phyloP scores from a whole-genome alignment of 2,329 filamentous ascomycete genomes.

The Akanthomyces lecanii region DNA sequence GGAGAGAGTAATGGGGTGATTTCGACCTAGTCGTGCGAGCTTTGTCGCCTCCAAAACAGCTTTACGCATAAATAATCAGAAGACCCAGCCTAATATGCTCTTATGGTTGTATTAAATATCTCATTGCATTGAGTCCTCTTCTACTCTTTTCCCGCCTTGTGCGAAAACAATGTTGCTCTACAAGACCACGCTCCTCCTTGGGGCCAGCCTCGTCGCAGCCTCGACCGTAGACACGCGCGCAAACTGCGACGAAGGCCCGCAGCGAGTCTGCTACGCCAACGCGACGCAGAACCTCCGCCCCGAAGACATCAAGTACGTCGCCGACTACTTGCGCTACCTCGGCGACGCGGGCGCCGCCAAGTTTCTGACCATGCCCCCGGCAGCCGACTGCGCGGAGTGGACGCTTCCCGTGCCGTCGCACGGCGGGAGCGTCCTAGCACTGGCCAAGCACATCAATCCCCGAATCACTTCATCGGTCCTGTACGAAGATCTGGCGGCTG shows the following conservation, averaged over 20 bases:
- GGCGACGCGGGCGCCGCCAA: constrained; percentile 13
- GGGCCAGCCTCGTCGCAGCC: background rate
- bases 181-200: background rate
- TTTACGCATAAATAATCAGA: too few species aligned
- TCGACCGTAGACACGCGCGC: background rate
- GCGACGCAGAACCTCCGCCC: background rate
- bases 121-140: too few species aligned
- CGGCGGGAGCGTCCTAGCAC: constrained; percentile 20
- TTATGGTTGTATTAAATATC: too few species aligned
- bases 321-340: constrained; percentile 19
- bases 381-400: constrained; percentile 25
- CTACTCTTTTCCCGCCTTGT: too few species aligned
- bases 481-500: constrained; percentile 24
- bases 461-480: constrained; percentile 23
- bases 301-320: constrained; percentile 22
- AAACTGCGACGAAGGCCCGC: background rate
- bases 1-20: too few species aligned
- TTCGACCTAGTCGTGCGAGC: too few species aligned
- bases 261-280: background rate
- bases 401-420: constrained; percentile 13
- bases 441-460: constrained; percentile 25
- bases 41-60: too few species aligned
- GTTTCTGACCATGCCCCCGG: constrained; percentile 21
- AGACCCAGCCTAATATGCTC: too few species aligned
- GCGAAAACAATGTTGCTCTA: background rate